Evolutionary conservation across 1,139 yeast species (phyloP), one percentile per base, ranked within the genome.

Genomic region (Suhomyces maxii): DNA sequence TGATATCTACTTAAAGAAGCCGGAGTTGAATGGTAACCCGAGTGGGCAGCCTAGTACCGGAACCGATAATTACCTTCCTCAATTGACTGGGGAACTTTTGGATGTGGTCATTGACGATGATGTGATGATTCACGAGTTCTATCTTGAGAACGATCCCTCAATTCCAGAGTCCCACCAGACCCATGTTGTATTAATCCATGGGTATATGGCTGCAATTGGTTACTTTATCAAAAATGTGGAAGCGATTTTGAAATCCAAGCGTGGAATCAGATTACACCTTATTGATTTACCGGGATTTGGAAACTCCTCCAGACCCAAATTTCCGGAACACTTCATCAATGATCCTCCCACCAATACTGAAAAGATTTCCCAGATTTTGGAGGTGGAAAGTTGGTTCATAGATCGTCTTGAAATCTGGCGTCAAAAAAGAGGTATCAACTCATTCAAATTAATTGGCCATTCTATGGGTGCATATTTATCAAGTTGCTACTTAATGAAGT

Each of bases 121-220:
- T 1, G 55, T 62, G 12, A 58, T 58, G 18, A 68, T 73, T 34
- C 79, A 73, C 51, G 78, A 73, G 52, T 64, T 73, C 40, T 69
- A 60, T 44, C 54, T 73, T 25, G 65, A 59, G 37, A 69, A 71
- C 53, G 59, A 57, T 4, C 38, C 52, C 7, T 58, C 56, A 11
- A 40, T 45, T 8, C 51, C 44, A 7, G 52, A 47, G 8, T 57
- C 59, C 18, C 59, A 40, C 39, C 18, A 49, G 26, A 50, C 49
- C 2, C 69, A 68, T 44, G 52, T 73, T 3, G 73, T 73, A 3
- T 55, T 71, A 2, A 64, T 73, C 11, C 79, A 74, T 52, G 79
- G 79, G 8, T 74, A 72, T 51, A 73, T 73, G 79, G 79, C 79
- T 1, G 77, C 79, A 1, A 57, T 69, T 48, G 79, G 79, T 2